phyloP scores from a whole-genome alignment of 306 rosid species.

The Coriaria nepalensis region DNA sequence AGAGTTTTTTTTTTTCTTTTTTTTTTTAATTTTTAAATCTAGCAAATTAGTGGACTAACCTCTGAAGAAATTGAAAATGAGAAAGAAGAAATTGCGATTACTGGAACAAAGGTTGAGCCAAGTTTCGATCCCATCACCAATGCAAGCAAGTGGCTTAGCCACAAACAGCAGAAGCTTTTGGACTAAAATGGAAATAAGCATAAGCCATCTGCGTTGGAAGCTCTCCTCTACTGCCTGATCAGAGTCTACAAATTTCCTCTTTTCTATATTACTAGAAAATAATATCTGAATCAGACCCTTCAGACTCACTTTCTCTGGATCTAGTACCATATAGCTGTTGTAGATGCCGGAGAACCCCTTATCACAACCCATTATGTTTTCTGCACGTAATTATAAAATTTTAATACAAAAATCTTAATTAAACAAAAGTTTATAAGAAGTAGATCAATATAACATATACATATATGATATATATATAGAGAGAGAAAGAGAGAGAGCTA shows the following conservation, averaged over 20 bases:
- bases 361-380: too few species aligned
- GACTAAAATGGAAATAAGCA: slow-evolving; percentile 31
- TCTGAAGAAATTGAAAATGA: slow-evolving; percentile 26
- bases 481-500: not conserved
- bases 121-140: slow-evolving; percentile 25
- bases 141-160: slow-evolving; percentile 11
- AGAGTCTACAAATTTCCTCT: slow-evolving; percentile 41
- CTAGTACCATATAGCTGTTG: too few species aligned
- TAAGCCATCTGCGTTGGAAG: slow-evolving; percentile 48
- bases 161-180: slow-evolving; percentile 24
- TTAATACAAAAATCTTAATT: too few species aligned
- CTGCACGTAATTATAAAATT: too few species aligned
- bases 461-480: too few species aligned
- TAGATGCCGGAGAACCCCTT: too few species aligned
- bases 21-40: too few species aligned
- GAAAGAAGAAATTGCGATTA: slow-evolving; percentile 45
- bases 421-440: too few species aligned
- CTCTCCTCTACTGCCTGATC: not conserved
- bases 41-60: too few species aligned
- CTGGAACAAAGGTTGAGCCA: slow-evolving; percentile 35
- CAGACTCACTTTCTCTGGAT: slow-evolving; percentile 32
- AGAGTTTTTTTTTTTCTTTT: too few species aligned
- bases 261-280: slow-evolving; percentile 18
- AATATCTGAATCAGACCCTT: slow-evolving; percentile 29
- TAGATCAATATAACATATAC: too few species aligned